Conservation (phyloP, 2,329 filamentous ascomycete species). For the Diaporthe helianthi region DNA sequence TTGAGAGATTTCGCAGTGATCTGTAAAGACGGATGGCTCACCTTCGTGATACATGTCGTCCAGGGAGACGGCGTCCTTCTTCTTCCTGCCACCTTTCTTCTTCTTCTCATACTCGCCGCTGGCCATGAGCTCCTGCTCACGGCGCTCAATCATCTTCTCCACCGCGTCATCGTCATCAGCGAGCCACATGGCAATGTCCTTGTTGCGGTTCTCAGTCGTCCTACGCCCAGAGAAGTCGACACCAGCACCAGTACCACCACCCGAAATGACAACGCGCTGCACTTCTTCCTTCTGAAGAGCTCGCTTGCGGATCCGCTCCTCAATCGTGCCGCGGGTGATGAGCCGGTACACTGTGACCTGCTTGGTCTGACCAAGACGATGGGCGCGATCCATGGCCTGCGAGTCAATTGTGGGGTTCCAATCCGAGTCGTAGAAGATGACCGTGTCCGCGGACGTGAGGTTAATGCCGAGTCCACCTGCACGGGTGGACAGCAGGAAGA, state of each 20-base stretch:
- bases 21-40: conserved; percentile 55
- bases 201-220: conserved; percentile 88
- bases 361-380: conserved; percentile 93
- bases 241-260: conserved; percentile 79
- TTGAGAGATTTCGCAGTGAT: neutral
- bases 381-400: conserved; percentile 98
- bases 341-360: conserved; percentile 98
- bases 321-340: conserved; percentile 95
- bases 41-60: conserved; percentile 99
- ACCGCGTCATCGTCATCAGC: conserved; percentile 94
- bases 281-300: conserved; percentile 99
- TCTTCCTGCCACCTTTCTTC: conserved; percentile 68
- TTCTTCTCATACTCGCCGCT: conserved; percentile 71
- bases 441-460: conserved; percentile 92
- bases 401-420: conserved; percentile 99
- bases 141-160: conserved; percentile 80
- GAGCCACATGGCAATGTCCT: conserved; percentile 98
- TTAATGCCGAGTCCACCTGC: conserved; percentile 99
- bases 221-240: conserved; percentile 96
- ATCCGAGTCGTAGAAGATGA: conserved; percentile 99
- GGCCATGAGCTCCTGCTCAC: conserved; percentile 85
- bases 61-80: conserved; percentile 67
- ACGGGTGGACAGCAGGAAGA: conserved; percentile 94
- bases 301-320: conserved; percentile 96
- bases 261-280: conserved; percentile 94